These are phyloP conservation scores for Albugo laibachii DNA, from an alignment of 352 stramenopile species.

Conservation along the genomic window DNA sequence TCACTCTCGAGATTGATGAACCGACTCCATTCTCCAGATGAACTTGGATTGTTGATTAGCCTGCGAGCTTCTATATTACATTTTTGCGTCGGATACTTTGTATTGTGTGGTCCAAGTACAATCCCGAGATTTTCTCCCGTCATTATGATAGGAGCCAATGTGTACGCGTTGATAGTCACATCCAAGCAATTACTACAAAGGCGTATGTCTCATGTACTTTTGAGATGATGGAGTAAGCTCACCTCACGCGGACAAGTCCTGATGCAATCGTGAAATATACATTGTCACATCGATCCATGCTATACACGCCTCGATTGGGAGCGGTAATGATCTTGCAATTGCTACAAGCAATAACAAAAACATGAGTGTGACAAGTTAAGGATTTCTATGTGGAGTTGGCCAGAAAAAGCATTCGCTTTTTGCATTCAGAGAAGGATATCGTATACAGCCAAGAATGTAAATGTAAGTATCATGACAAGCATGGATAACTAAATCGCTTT, in stretches of 20 bases:
- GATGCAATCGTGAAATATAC: conserved; percentile 76
- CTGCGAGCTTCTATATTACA: conserved; percentile 36
- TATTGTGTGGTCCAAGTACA: conserved; percentile 90
- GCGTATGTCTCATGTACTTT: background rate
- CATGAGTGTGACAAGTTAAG: conserved; percentile 59
- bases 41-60: conserved; percentile 28
- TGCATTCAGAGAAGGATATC: conserved; percentile 39
- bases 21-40: conserved; percentile 27
- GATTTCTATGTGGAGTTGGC: conserved; percentile 2
- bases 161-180: conserved; percentile 83
- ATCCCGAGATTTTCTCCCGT: conserved; percentile 90
- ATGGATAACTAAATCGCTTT: conserved; percentile 65
- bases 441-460: conserved; percentile 87
- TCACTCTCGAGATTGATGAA: conserved; percentile 54
- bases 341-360: conserved; percentile 84
- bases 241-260: conserved; percentile 77
- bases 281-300: conserved; percentile 89
- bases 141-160: conserved; percentile 78
- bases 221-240: background rate
- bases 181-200: conserved; percentile 85
- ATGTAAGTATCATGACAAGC: conserved; percentile 88
- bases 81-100: conserved; percentile 81
- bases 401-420: no score
- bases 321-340: conserved; percentile 92
- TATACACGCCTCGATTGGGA: conserved; percentile 82